Base-by-base conservation (phyloP, 2,329 filamentous ascomycete genomes). In the Claviceps sp. region DNA sequence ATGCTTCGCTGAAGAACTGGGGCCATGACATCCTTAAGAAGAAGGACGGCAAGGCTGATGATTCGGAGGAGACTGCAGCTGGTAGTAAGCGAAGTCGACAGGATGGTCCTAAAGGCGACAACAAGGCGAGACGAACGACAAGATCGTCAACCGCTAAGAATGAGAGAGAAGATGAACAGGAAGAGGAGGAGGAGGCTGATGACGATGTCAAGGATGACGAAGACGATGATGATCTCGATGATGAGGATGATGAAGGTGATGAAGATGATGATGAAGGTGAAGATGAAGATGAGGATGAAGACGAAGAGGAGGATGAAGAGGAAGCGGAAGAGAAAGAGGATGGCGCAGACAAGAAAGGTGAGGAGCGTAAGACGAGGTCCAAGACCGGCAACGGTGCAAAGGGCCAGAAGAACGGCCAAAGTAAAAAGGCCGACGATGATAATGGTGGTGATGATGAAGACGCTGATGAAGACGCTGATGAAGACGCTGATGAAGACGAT, bases 1-100 rank as follows among this genome's bases (percentile, higher is more conserved):
- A 82, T 47, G 77, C 74, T 29, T 79, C 74, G 4, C 64, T 83
- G 56, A 82, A 82, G 69, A 83, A 82, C 53, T 82, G 78, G 78
- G 75, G 75, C 0, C 75, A 79, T 56, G 76, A 79, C 61, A 63
- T 71, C 20, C 62, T 76, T 53, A 78, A 78, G 59, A 65, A 65
- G 2, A 55, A 59, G 1, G 56, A 56, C 0, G 51, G 50, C 1
- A 54, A 54, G 3, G 52, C 49, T 16, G n/a, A 56, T 1, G 58
- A 47, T 2, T 34, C 42, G 14, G 47, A 56, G 1, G 50, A 54
- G 13, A 47, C 53, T 22, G 44, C 56, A 22, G 52, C 55, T 1
- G 60, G 62, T 9, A 58, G 62, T 2, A 68, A 69, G 54, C 54
- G 60, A 51, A 63, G 61, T 5, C 54, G 55, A 0, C 52, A 54